A percentile compares a stretch with the other conserved stretches of the same genome.
Conservation (phyloP, 306 rosid species). For the Ceratonia siliqua region DNA sequence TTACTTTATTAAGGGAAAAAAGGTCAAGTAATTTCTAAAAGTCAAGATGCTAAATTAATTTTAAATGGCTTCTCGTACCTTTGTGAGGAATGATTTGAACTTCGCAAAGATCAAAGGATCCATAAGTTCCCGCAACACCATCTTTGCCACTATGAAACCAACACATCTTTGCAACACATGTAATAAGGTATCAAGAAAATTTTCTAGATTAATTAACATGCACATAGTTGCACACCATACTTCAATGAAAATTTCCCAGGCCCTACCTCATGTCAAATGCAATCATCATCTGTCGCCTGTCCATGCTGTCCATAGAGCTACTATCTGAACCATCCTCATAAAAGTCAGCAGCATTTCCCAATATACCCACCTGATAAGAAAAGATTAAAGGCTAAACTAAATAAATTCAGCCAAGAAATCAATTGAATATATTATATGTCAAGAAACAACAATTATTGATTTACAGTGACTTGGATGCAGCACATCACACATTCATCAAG, state of each 20-base stretch:
- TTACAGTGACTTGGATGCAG: slow-evolving; percentile 31
- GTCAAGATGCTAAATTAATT: slow-evolving; percentile 21
- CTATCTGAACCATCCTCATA: slow-evolving; percentile 56
- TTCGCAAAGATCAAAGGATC: slow-evolving; percentile 70
- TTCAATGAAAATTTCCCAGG: slow-evolving; percentile 19
- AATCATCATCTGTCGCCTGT: slow-evolving; percentile 96
- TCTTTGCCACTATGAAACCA: slow-evolving; percentile 93
- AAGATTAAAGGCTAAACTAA: slow-evolving; percentile 22
- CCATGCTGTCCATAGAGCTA: slow-evolving; percentile 59
- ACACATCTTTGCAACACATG: slow-evolving; percentile 65
- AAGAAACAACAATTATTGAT: slow-evolving; percentile 32
- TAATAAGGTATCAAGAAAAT: slow-evolving; percentile 39
- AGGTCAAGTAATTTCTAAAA: not conserved
- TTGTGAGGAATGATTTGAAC: slow-evolving; percentile 82
- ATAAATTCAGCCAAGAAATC: not conserved
- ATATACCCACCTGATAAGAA: slow-evolving; percentile 75
- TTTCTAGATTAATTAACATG: not conserved
- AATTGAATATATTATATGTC: slow-evolving; percentile 21
- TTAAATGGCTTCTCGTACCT: slow-evolving; percentile 56
- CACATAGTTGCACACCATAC: slow-evolving; percentile 20
- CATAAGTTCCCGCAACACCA: slow-evolving; percentile 96
- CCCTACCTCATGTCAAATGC: slow-evolving; percentile 97
- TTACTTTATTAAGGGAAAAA: not conserved
- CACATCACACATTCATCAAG: slow-evolving; percentile 9
- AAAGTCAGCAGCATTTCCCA: slow-evolving; percentile 94